Base-by-base conservation (phyloP, 1,284 basidiomycete species). In the Moesziomyces globuligerus region DNA sequence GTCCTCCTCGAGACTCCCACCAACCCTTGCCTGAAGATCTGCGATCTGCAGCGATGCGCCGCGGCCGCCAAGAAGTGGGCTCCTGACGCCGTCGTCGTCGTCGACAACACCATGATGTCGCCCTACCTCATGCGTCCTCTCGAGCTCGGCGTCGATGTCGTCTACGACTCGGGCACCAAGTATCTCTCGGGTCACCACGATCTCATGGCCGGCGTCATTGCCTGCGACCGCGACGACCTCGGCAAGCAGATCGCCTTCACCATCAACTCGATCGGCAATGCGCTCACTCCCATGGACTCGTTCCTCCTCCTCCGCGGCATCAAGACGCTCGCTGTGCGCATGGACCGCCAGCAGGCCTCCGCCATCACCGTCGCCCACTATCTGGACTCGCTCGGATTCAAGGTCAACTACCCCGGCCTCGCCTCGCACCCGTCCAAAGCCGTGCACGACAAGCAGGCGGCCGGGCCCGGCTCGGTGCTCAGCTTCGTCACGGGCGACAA, bases 81-180 rank as follows among this genome's bases (percentile, higher is more conserved):
- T 3, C 79, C 79, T n/a, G 76, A 81, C 32, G 80, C 80, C 4
- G 48, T 81, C 15, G 74, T 81, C 10, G 79, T 81, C 5, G 73
- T 78, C 23, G 96, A 99, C 84, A 99, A 99, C 84, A 98, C 96
- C 68, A 98, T 98, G 96, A 97, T 98, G 94, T 97, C 94, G 79
- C 96, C 96, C 10, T 98, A 98, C 84, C 87, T 98, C 18, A 94
- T 97, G 84, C 87, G 94, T 52, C 96, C 96, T 2, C 87, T 98
- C 48, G 93, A 98, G 81, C 90, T 96, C 64, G 96, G 96, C 25
- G 93, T 91, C 43, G 96, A 99, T 81, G 89, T 98, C 48, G 94
- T 97, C 17, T 98, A 98, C 81, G 96, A 99, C 84, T 95, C 93
- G 61, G 96, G 90, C 10, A 98, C 96, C 38, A 99, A 99, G 84